These are phyloP conservation scores for Bipolaris victoriae DNA, from an alignment of 2,329 filamentous ascomycete genomes.

Conservation along the genomic window DNA sequence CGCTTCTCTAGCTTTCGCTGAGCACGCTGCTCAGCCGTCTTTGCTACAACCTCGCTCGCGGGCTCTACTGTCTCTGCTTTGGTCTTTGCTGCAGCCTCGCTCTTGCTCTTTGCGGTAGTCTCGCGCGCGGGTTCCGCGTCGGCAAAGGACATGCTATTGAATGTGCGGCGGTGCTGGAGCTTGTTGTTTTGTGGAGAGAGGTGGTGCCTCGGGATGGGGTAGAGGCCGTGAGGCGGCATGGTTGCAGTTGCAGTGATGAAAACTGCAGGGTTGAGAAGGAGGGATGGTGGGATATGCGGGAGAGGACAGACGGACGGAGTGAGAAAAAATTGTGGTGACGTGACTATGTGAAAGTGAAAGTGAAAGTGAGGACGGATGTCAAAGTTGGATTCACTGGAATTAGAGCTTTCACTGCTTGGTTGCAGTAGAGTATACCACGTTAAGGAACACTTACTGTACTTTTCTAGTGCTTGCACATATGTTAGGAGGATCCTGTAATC, in stretches of 20 bases:
- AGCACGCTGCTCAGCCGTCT: background rate
- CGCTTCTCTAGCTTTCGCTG: slow-evolving; percentile 8
- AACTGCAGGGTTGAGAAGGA: background rate
- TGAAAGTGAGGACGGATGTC: slow-evolving; percentile 2
- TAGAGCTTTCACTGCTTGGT: too few relatives aligned
- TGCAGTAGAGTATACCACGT: too few relatives aligned
- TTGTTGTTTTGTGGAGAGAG: slow-evolving; percentile 14
- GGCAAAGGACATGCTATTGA: slow-evolving; percentile 33
- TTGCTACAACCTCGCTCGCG: background rate
- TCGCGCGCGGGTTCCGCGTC: slow-evolving; percentile 5
- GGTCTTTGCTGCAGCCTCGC: too few relatives aligned
- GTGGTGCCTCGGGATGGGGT: slow-evolving; percentile 32
- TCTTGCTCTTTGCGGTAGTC: background rate
- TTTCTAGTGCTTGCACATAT: too few relatives aligned
- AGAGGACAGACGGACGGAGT: background rate
- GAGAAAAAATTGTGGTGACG: background rate
- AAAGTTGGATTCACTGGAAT: background rate
- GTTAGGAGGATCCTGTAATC: too few relatives aligned
- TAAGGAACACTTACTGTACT: too few relatives aligned
- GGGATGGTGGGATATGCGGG: background rate
- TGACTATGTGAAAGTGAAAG: background rate
- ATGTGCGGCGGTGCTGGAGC: slow-evolving; percentile 14
- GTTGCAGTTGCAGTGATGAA: background rate
- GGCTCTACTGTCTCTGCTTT: too few relatives aligned
- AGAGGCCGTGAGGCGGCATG: slow-evolving; percentile 36